phyloP scores from a whole-genome alignment of 1,139 yeast genomes.

The Hemisphaericaspora xylanilytica region DNA sequence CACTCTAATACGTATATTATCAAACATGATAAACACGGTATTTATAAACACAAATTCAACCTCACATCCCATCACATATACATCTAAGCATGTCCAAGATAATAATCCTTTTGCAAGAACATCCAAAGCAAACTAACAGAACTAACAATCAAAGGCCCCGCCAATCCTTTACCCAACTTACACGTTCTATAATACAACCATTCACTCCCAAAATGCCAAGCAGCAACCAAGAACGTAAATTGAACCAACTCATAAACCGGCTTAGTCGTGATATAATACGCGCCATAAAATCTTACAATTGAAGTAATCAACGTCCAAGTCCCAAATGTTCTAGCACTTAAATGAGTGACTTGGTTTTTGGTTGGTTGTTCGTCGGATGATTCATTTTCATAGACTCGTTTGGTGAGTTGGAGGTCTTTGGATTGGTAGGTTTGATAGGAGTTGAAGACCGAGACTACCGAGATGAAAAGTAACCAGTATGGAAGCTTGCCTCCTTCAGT shows the following conservation, averaged over 20 bases:
- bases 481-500: constrained; percentile 42
- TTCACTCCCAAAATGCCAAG: constrained; percentile 78
- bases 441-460: constrained; percentile 86
- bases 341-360: constrained; percentile 51
- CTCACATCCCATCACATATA: too few species aligned
- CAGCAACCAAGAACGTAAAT: constrained; percentile 82
- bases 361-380: constrained; percentile 35
- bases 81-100: constrained; percentile 18
- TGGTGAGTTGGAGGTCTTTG: constrained; percentile 64
- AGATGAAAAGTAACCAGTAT: constrained; percentile 56
- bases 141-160: constrained; percentile 78
- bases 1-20: too few species aligned
- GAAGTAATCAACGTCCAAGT: constrained; percentile 95
- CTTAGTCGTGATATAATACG: constrained; percentile 65
- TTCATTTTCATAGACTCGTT: constrained; percentile 70
- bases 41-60: too few species aligned
- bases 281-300: constrained; percentile 82
- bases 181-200: constrained; percentile 79
- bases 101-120: constrained; percentile 54
- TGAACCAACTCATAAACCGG: constrained; percentile 76
- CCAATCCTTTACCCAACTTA: constrained; percentile 80
- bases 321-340: constrained; percentile 94
- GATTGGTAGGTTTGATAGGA: constrained; percentile 83
- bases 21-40: too few species aligned
- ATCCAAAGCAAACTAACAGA: constrained; percentile 59